Evolutionary conservation across 208 protist species (phyloP).

Genomic region (Leishmania guyanensis): DNA sequence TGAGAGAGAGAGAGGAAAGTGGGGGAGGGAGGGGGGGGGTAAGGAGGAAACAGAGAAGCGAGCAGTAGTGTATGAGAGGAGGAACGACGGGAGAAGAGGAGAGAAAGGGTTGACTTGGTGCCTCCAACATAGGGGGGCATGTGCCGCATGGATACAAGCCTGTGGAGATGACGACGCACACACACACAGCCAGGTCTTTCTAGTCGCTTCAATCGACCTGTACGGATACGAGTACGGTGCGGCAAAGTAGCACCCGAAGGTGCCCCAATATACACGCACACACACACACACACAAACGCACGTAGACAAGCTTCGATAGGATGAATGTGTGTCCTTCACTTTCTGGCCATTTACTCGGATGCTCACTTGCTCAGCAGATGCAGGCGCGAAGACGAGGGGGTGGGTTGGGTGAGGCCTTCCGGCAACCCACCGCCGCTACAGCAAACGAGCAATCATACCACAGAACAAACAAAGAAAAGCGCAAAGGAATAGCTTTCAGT

Average conservation of each 20-base stretch:
- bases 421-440: neutral
- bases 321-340: neutral
- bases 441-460: neutral
- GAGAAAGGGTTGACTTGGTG: neutral
- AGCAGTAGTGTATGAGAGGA: neutral
- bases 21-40: too few species aligned
- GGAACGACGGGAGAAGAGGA: neutral
- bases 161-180: neutral
- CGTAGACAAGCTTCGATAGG: too few species aligned
- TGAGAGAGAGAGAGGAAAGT: too few species aligned
- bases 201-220: neutral
- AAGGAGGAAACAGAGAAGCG: neutral
- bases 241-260: neutral
- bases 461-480: slow-evolving; percentile 11
- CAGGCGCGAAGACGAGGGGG: neutral
- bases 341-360: neutral
- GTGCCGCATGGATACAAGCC: neutral
- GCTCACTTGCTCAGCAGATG: neutral
- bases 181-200: neutral
- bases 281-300: neutral
- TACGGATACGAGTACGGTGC: neutral
- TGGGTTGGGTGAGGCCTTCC: neutral
- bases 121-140: neutral
- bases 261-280: neutral
- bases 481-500: neutral